Evolutionary conservation across 2,329 filamentous ascomycete genomes (phyloP).

Genomic region (Aspergillus oerlinghausenensis): DNA sequence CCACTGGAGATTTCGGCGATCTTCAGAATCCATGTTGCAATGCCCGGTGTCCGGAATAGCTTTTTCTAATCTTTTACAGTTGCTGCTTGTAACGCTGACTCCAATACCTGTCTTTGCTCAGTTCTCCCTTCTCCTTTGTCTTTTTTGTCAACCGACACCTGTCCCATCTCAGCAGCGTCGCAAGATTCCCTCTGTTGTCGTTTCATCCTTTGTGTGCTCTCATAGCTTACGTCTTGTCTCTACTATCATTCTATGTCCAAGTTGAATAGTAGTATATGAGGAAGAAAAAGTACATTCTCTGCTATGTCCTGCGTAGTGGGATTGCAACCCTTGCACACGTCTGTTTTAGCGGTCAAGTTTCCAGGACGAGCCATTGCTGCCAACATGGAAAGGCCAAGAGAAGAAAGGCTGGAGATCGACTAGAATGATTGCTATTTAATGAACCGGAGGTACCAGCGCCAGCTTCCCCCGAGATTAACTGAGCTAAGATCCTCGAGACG

Average conservation of each 20-base stretch:
- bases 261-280: constrained; percentile 29
- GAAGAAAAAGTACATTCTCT: constrained; percentile 22
- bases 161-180: constrained; percentile 36
- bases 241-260: constrained; percentile 25
- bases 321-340: not conserved
- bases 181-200: constrained; percentile 38
- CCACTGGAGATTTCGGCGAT: constrained; percentile 14
- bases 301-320: not conserved
- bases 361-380: not conserved
- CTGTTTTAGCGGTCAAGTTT: not conserved
- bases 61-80: constrained; percentile 30
- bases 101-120: constrained; percentile 20
- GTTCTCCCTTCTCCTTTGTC: constrained; percentile 13
- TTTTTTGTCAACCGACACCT: constrained; percentile 24
- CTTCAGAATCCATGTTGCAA: constrained; percentile 17
- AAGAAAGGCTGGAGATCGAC: not conserved
- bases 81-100: constrained; percentile 22
- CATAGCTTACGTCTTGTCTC: constrained; percentile 23
- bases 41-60: constrained; percentile 28
- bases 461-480: constrained; percentile 10
- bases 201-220: constrained; percentile 26
- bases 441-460: constrained; percentile 7
- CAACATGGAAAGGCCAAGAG: not conserved
- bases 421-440: constrained; percentile 4
- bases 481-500: not conserved